Base-by-base conservation (phyloP, 2,329 filamentous ascomycete species). In the Cladosporium sp. region DNA sequence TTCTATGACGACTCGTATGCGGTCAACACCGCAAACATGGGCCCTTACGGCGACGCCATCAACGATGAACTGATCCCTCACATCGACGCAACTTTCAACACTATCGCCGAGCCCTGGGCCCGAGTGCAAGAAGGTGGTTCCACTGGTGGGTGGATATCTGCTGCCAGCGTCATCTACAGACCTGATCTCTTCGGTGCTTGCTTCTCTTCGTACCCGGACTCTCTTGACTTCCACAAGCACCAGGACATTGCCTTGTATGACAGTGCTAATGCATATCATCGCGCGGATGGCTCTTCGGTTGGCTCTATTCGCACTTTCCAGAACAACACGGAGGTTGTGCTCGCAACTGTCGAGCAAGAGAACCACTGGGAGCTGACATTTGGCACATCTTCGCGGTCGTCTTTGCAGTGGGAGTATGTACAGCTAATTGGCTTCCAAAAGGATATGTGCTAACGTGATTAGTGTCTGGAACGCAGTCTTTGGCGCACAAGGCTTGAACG, bases 1-100 rank as follows among this genome's bases (percentile, higher is more conserved):
- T 79, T 73, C 62, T 79, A 79, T 67, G 77, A 79, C 61, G 77
- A 79, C 60, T 79, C 77, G 0, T 79, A 79, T 64, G 77, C 74
- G 0, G 77, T 79, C 51, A 79, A 79, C 62, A 78, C 76, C 0
- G 77, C 77, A 2, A 79, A 79, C 57, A 69, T 79, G 7, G 78
- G 78, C 3, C 78, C 78, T 3, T 79, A 76, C 47, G 78, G 78
- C 11, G 77, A 78, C 28, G 77, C 77, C 1, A 74, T 79, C 69
- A 79, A 79, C 67, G 77, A 79, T n/a, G 78, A 79, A 59, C 71
- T 79, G 2, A 73, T 79, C 7, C 77, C 78, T 0, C 64, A 73
- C 34, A 67, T 79, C 28, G 77, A 79, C 38, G 60, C 67, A 11
- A 71, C 54, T 1, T 80, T 78, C 73, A 73, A 76, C 65, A 79